Base-by-base conservation (phyloP, 371 early-diverging fungal genomes). In the Rhizopus arrhizus region DNA sequence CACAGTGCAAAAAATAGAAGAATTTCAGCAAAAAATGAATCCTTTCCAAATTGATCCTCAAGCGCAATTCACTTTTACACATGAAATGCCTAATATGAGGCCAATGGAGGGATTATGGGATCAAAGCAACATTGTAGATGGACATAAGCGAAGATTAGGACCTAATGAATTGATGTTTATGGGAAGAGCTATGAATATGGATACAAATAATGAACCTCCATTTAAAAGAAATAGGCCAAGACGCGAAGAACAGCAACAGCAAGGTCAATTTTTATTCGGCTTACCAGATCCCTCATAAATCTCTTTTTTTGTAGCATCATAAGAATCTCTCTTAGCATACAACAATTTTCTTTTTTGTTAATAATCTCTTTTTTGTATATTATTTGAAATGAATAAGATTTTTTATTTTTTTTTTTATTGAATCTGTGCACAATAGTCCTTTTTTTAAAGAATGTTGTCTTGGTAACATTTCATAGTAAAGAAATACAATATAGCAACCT, bases 1-100 rank as follows among this genome's bases (percentile, higher is more conserved):
- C 46, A 11, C 22, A 29, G 9, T 29, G 8, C 29, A 22, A 28
- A 29, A 22, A 48, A 15, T 15, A 66, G 54, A 65, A 40, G n/a
- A 32, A 40, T 22, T 22, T 7, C 40, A 43, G 13, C 43, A 43
- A 38, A 67, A 66, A 41, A 43, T 54, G 58, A 64, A 70, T 43
- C 70, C 69, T 16, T 79, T 79, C 45, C 77, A 74, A 36, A 76
- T 79, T 46, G 80, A 80, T 55, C 77, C 80, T 32, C 66, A 75
- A 31, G 47, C 77, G 1, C 80, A 75, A 56, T 80, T 80, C 52
- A 80, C 80, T 3, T 80, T 80, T 59, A 60, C 70, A 5, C 68
- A 70, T 42, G 67, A 70, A 33, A 40, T 52, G 8, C 38, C 61
- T 15, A 31, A 56, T 29, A 50, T 46, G 41, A 29, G 64, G 13